These are phyloP conservation scores for Paecilomyces dactylethromorphus DNA, from an alignment of 2,329 filamentous ascomycete genomes.

Conservation along the genomic window DNA sequence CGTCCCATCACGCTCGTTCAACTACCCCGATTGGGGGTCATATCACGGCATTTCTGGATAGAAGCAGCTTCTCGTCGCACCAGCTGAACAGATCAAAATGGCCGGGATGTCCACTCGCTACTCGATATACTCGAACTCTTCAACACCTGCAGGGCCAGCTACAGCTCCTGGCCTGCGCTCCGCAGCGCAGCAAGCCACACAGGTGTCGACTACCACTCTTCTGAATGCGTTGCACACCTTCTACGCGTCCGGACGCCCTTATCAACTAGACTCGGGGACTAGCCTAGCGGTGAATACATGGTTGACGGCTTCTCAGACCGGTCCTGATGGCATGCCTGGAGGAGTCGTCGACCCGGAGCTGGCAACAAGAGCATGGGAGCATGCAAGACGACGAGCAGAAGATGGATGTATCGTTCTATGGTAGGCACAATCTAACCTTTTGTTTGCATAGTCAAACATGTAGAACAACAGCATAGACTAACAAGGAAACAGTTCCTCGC, in stretches of 20 bases:
- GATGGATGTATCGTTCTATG: slow-evolving; percentile 88
- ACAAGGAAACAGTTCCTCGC: slow-evolving; percentile 60
- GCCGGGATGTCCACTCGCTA: slow-evolving; percentile 52
- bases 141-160: slow-evolving; percentile 43
- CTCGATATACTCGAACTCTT: slow-evolving; percentile 58
- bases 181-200: slow-evolving; percentile 61
- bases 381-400: slow-evolving; percentile 87
- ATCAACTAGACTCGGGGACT: slow-evolving; percentile 79
- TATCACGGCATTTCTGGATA: neutral
- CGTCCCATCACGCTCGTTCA: neutral
- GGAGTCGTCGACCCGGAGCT: slow-evolving; percentile 76
- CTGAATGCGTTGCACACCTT: slow-evolving; percentile 87
- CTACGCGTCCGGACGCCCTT: slow-evolving; percentile 76
- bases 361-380: slow-evolving; percentile 84
- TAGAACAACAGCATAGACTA: neutral
- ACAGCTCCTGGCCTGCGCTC: slow-evolving; percentile 38
- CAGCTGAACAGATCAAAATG: neutral
- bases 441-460: slow-evolving; percentile 11
- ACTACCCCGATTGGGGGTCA: neutral
- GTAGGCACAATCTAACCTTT: slow-evolving; percentile 45
- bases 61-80: neutral
- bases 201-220: slow-evolving; percentile 87
- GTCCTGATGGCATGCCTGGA: slow-evolving; percentile 61
- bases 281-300: slow-evolving; percentile 94
- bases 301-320: slow-evolving; percentile 70